Conservation (phyloP, 2,329 filamentous ascomycete species). For the Monosporascus sp. region DNA sequence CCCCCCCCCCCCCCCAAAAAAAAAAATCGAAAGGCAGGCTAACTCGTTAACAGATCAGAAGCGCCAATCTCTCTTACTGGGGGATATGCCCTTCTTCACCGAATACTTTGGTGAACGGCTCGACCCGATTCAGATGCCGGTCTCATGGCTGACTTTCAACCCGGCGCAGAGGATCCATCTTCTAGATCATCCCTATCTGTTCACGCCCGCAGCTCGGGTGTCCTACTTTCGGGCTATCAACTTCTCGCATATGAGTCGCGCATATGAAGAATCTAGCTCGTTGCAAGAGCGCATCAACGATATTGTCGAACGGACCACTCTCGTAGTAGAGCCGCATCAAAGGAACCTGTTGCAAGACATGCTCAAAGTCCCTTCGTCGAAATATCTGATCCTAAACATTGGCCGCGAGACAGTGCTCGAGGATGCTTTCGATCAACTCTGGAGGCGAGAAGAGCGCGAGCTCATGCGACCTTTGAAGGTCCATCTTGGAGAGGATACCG, state of each 20-base stretch:
- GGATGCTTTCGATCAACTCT: conserved; percentile 82
- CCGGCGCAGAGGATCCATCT: conserved; percentile 66
- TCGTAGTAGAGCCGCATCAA: conserved; percentile 54
- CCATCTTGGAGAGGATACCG: conserved; percentile 72
- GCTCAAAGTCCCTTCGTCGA: conserved; percentile 62
- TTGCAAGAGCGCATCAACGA: conserved; percentile 52
- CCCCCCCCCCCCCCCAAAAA: too few relatives aligned
- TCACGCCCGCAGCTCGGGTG: conserved; percentile 66
- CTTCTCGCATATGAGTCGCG: conserved; percentile 77
- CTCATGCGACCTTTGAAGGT: conserved; percentile 83
- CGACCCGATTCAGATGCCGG: conserved; percentile 69
- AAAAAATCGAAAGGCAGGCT: conserved; percentile 10
- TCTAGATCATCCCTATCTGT: conserved; percentile 76
- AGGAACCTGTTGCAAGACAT: conserved; percentile 58
- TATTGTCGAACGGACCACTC: conserved; percentile 48
- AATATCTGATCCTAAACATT: conserved; percentile 67
- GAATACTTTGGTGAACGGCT: conserved; percentile 72
- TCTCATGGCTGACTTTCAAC: conserved; percentile 61
- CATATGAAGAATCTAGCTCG: conserved; percentile 65
- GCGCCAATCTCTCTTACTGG: conserved; percentile 59
- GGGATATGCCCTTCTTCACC: conserved; percentile 66
- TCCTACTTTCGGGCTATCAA: conserved; percentile 87
- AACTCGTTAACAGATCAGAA: conserved; percentile 48
- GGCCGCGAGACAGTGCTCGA: conserved; percentile 61
- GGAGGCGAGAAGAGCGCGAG: conserved; percentile 78